Conservation (phyloP, 2,329 filamentous ascomycete species). For the Botrytis galanthina region DNA sequence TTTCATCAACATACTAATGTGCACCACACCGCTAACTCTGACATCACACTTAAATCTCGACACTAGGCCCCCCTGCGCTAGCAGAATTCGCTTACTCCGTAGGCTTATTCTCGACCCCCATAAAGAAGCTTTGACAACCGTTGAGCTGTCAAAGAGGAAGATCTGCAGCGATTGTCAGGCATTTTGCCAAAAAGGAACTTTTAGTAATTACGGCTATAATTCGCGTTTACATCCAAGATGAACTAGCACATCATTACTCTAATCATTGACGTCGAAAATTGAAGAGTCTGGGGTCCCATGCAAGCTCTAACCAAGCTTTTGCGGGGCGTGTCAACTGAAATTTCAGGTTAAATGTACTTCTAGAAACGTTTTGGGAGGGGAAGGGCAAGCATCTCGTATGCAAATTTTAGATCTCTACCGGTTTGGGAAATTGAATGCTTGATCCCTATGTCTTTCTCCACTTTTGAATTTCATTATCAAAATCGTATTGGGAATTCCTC, state of each 20-base stretch:
- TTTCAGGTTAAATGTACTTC: neutral
- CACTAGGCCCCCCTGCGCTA: neutral
- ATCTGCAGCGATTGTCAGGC: neutral
- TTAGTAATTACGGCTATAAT: neutral
- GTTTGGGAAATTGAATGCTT: neutral
- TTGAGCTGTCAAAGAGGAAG: neutral
- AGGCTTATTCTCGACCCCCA: neutral
- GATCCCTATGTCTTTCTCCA: neutral
- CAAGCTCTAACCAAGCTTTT: neutral
- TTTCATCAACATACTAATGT: neutral
- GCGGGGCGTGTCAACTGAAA: neutral
- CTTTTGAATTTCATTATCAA: neutral
- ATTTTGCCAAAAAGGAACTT: neutral
- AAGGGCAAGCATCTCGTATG: neutral
- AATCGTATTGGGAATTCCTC: neutral
- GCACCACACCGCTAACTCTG: neutral
- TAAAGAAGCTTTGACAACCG: neutral
- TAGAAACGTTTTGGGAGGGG: neutral
- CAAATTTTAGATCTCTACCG: neutral
- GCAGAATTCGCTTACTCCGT: neutral
- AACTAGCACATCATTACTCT: neutral
- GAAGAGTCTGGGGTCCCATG: conserved; percentile 1
- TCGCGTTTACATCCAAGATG: neutral
- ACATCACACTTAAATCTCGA: neutral
- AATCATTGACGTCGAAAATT: neutral